Conservation (phyloP, 2,329 filamentous ascomycete species). For the Xylaria sp. region DNA sequence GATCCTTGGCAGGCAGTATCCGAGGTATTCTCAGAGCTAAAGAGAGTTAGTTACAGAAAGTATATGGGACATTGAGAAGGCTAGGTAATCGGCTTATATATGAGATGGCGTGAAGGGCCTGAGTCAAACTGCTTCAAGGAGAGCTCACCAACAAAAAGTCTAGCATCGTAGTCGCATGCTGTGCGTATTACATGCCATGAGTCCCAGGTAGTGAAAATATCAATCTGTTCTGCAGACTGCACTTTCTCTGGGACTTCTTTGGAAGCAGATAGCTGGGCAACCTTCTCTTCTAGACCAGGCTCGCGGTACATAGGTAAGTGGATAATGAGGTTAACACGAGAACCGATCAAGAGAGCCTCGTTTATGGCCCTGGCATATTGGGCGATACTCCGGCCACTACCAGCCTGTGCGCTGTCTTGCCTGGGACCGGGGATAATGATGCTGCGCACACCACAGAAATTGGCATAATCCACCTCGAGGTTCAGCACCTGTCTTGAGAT, state of each 20-base stretch:
- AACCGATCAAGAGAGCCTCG: conserved; percentile 79
- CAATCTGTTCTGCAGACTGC: conserved; percentile 64
- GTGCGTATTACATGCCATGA: conserved; percentile 90
- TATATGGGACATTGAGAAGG: neutral
- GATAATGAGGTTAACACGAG: conserved; percentile 82
- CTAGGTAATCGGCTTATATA: neutral
- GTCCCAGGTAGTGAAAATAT: conserved; percentile 88
- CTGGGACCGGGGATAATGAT: conserved; percentile 84
- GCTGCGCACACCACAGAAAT: conserved; percentile 90
- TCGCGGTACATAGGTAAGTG: conserved; percentile 86
- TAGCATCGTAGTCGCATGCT: conserved; percentile 83
- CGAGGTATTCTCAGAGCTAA: conserved; percentile 68
- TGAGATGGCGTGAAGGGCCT: conserved; percentile 11
- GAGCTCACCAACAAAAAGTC: conserved; percentile 83
- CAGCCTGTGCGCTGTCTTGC: conserved; percentile 66
- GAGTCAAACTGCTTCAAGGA: neutral
- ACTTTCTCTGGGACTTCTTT: conserved; percentile 50
- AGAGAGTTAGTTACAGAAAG: conserved; percentile 10
- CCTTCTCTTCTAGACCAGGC: conserved; percentile 65
- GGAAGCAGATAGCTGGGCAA: conserved; percentile 62
- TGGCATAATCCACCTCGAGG: conserved; percentile 92
- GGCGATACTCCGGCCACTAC: conserved; percentile 64
- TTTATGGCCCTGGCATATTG: conserved; percentile 88
- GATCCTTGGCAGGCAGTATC: conserved; percentile 66
- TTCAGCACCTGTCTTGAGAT: conserved; percentile 91